Base-by-base conservation (phyloP, 441 rosid genomes). In the Metrosideros polymorpha region DNA sequence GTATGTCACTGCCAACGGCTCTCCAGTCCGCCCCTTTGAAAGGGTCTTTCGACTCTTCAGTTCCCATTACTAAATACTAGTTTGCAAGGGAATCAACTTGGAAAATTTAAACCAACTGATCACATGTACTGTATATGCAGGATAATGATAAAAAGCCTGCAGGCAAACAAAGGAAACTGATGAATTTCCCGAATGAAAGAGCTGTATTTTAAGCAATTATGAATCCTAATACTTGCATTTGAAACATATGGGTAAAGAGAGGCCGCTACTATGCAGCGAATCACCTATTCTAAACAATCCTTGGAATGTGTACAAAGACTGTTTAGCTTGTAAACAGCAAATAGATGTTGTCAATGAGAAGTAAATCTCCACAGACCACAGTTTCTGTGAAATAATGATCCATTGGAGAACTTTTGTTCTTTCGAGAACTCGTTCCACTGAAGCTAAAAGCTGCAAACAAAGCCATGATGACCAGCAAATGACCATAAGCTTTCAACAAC, bases 1-100 rank as follows among this genome's bases (percentile, higher is more conserved):
- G 96, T 92, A 92, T 86, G 90, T 94, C 94, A 77, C 88, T 87
- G 8, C 97, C 98, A 82, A 91, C 87, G 6, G 90, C 95, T 83
- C 91, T 94, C 98, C 98, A 96, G 52, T 96, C 98, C 54, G 94
- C 96, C 82, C 96, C 97, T 87, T 92, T 93, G 87, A 96, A 94
- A 19, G 98, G 98, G 82, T 96, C 98, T 87, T 92, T 95, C 7
- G 93, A 88, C 76, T 88, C 98, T 88, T 90, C 97, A 87, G 90
- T 91, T 42, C 92, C 98, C 98, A 95, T 94, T 25, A 50, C 24
- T 76, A 29, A n/a, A 55, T 39, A 39, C 47, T 22, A 39, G 47
- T 39, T 71, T 6, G 1, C 14, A 71, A 71, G 0, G 17, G 5
- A 71, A 10, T 71, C 15, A 22, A 39, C n/a, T 10, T 22, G 9